Base-by-base conservation (phyloP, 2,329 filamentous ascomycete genomes). In the Paecilomyces variotii region DNA sequence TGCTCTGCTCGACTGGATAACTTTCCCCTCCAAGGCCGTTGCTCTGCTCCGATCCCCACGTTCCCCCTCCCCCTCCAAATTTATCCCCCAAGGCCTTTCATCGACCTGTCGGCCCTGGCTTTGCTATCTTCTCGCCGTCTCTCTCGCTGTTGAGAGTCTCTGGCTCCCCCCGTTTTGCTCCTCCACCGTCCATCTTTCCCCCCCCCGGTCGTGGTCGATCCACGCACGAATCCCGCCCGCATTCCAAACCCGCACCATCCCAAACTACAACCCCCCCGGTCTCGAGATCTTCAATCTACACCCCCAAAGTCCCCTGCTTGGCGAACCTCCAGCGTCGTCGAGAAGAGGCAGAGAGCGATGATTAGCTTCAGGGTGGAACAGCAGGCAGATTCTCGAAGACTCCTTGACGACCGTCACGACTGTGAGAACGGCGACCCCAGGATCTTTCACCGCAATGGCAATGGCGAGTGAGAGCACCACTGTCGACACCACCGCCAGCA, bases 301-400 rank as follows among this genome's bases (percentile, higher is more conserved):
- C 50, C 56, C 30, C 32, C 59, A n/a, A 45, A 45, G 35, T 45
- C 24, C 50, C 26, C 50, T 52, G 50, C 50, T 52, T 27, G 50
- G 50, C 59, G 60, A 69, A 72, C 67, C 72, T 67, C 59, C 61
- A 66, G 66, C 56, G 61, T 63, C 55, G 59, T 59, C 64, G 68
- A 65, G 54, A 73, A 67, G 68, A 45, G 35, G 35, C 35, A n/a
- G 69, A 74, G 72, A 74, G 72, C 71, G 71, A 75, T 75, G 72
- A 74, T 73, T 72, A 75, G 72, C 72, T 68, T 72, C 70, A 71
- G 71, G 70, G 72, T 72, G 71, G 69, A 74, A 73, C 70, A 74
- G 66, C 70, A 70, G 68, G 72, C 68, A 74, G 68, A 73, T 68
- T 72, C 67, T 66, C 69, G 71, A 67, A 72, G 66, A 72, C 65